A percentile compares a stretch with the other conserved stretches of the same genome.
Evolutionary conservation across 164 flowering plant species (phyloP).

Genomic region (Echeveria elegans): DNA sequence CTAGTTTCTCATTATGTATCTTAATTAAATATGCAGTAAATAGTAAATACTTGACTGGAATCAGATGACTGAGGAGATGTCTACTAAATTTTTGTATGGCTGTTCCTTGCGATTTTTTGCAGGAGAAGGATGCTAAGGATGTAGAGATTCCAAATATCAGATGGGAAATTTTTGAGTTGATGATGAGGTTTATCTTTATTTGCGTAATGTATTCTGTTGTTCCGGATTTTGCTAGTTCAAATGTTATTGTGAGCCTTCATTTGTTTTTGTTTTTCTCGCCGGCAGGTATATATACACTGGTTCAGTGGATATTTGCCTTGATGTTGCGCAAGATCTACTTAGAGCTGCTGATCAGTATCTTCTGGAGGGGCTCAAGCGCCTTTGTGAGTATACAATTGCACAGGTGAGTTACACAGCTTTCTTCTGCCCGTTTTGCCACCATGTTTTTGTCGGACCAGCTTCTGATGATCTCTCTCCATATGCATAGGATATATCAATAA

Average conservation of each 20-base stretch:
- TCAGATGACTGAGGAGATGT: not conserved
- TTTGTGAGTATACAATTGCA: constrained; percentile 43
- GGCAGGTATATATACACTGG: constrained; percentile 47
- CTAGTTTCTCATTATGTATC: not conserved
- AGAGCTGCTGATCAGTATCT: constrained; percentile 56
- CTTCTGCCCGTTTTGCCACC: not conserved
- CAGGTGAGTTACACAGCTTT: constrained; percentile 23
- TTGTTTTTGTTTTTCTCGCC: constrained; percentile 3
- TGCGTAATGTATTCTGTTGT: not conserved
- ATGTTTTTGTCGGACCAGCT: not conserved
- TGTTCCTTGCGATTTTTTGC: constrained; percentile 15
- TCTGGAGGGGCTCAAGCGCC: constrained; percentile 45
- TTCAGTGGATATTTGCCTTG: constrained; percentile 30
- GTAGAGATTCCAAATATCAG: constrained; percentile 93
- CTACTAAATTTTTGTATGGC: not conserved
- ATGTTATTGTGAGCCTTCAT: not conserved
- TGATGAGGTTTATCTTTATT: constrained; percentile 31
- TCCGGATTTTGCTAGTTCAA: not conserved
- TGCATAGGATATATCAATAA: constrained; percentile 67
- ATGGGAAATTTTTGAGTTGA: constrained; percentile 48
- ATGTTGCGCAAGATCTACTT: constrained; percentile 43
- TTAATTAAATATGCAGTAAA: not conserved
- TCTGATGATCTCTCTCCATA: constrained; percentile 5
- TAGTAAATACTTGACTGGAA: not conserved
- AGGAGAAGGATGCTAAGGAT: constrained; percentile 96